Conservation (phyloP, 441 rosid genomes). For the Flueggea neowawraea region DNA sequence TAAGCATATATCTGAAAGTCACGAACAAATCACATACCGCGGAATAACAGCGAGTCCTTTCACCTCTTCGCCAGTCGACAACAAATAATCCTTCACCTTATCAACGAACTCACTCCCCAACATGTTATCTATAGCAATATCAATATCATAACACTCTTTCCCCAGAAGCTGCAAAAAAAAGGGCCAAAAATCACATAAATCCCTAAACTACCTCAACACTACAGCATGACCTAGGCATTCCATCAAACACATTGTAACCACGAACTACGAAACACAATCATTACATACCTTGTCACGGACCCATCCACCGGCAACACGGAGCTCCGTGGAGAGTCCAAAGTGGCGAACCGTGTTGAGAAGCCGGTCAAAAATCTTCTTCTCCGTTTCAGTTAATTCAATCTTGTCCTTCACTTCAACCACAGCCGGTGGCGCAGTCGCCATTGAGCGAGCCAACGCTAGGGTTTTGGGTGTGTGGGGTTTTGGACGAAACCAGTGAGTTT, state of each 20-base stretch:
- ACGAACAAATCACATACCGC: slow-evolving; percentile 34
- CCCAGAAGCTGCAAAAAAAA: slow-evolving; percentile 66
- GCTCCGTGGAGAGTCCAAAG: slow-evolving; percentile 67
- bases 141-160: slow-evolving; percentile 85
- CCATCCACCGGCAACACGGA: slow-evolving; percentile 99
- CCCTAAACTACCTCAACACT: not conserved
- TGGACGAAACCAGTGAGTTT: too few relatives aligned
- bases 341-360: slow-evolving; percentile 59
- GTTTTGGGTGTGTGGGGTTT: too few relatives aligned
- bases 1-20: too few relatives aligned
- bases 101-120: slow-evolving; percentile 76
- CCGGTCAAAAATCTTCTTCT: slow-evolving; percentile 59
- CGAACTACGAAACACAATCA: not conserved
- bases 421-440: too few relatives aligned
- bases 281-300: slow-evolving; percentile 88
- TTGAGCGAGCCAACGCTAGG: too few relatives aligned
- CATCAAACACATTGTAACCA: not conserved
- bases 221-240: not conserved
- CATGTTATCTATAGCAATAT: slow-evolving; percentile 87
- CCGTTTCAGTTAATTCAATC: slow-evolving; percentile 63
- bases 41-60: slow-evolving; percentile 76
- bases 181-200: not conserved
- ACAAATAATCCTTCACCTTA: slow-evolving; percentile 67
- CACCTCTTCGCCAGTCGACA: slow-evolving; percentile 54
- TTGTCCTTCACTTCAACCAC: slow-evolving; percentile 42